Evolutionary conservation across 192 early-diverging fungal species (phyloP), one percentile per base, ranked within the genome.

Genomic region (Funneliformis geosporum): DNA sequence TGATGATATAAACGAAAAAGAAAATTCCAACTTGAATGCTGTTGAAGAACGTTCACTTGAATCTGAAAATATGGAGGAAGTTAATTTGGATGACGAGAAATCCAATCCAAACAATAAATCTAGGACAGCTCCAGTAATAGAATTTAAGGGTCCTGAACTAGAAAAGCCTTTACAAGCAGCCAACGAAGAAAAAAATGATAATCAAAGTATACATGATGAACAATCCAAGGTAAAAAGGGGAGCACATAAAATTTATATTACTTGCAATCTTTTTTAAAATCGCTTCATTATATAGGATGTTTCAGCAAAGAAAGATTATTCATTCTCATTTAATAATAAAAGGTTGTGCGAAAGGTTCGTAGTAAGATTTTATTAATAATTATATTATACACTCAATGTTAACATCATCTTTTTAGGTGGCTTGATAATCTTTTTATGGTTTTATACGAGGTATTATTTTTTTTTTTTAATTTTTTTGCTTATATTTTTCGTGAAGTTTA

Each of bases 391-490:
- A 44, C 9, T 12, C 44, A 21, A 66, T 23, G 10, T 38, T 43
- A 14, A 10, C 25, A 47, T 16, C 23, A 44, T 77, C 44, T 28
- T 65, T 42, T 55, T n/a, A 95, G 98, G 79, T 99, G 98, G 98
- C 89, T 99, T 70, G 98, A 99, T 82, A 99, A 99, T 85, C 86
- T 97, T 64, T 99, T 99, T 74, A 98, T 99, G 98, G 95, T 99
- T 4, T 85, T 99, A 61, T 99, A 97, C 81, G 97, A 98, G 73
- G 96, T 84, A 75, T 5, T 38, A 59, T 39, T 39, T n/a, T 33
- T 12, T 12, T 23, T 6, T 33, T 27, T 80, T 62, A 10, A 81
- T 39, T 8, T 0, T 27, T 78, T 73, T 59, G 4, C 16, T 23
- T 5, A 27, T 78, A 75, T 8, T 38, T 9, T 5, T 23, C 14